phyloP scores from a whole-genome alignment of 108 stramenopile species.

The Halocafeteria seosinensis region DNA sequence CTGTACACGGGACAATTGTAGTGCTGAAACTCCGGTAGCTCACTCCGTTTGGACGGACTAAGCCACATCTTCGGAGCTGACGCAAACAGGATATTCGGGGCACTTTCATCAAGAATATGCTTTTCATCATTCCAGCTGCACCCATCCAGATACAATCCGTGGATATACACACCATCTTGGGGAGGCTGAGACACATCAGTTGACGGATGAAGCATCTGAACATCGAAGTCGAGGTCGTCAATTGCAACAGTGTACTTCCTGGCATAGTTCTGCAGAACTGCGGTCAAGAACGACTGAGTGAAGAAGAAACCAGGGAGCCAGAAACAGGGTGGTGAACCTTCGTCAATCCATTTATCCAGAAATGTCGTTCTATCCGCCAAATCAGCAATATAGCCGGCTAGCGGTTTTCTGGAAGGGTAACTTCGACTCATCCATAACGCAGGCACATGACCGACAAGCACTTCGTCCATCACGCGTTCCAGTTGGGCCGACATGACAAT shows the following conservation, averaged over 20 bases:
- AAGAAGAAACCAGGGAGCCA: constrained; percentile 51
- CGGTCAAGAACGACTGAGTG: constrained; percentile 50
- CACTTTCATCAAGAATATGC: constrained; percentile 22
- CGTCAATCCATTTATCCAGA: constrained; percentile 29
- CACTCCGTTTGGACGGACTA: constrained; percentile 13
- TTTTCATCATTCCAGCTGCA: constrained; percentile 34
- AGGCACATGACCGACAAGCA: constrained; percentile 41
- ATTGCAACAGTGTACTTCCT: constrained; percentile 40
- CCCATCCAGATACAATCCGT: constrained; percentile 45
- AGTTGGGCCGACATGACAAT: constrained; percentile 39
- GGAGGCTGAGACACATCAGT: constrained; percentile 1
- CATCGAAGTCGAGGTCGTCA: constrained; percentile 37
- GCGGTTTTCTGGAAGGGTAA: constrained; percentile 40
- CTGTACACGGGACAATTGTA: constrained; percentile 47
- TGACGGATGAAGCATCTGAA: constrained; percentile 27
- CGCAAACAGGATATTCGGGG: constrained; percentile 37
- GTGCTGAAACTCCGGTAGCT: neutral
- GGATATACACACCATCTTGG: constrained; percentile 32
- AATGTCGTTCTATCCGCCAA: constrained; percentile 27
- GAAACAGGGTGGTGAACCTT: constrained; percentile 31
- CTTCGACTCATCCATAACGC: constrained; percentile 25
- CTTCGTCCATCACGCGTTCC: constrained; percentile 32
- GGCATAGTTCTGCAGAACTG: constrained; percentile 41
- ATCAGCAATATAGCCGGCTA: constrained; percentile 34
- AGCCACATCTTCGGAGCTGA: constrained; percentile 35